Percentiles rank a stretch among this genome's conserved stretches.
Conservation (phyloP, 2,329 filamentous ascomycete species). For the Huntiella omanensis region DNA sequence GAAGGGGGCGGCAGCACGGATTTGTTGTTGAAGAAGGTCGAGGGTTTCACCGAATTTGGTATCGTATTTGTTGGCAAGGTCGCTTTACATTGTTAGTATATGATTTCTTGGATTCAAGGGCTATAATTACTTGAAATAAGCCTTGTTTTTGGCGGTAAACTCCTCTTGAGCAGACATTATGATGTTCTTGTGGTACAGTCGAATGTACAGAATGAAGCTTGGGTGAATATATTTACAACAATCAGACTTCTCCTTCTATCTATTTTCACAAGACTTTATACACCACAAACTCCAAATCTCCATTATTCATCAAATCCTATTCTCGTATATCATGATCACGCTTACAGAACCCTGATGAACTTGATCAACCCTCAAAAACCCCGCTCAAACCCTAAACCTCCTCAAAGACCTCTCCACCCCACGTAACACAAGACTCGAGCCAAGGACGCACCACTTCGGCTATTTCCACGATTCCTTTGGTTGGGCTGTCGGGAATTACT, state of each 20-base stretch:
- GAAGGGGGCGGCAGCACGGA: conserved; percentile 30
- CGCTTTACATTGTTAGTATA: not conserved
- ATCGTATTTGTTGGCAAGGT: conserved; percentile 5
- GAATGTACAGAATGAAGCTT: not conserved
- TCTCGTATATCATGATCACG: too few relatives aligned
- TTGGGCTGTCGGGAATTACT: too few relatives aligned
- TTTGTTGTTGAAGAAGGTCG: conserved; percentile 14
- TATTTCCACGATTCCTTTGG: too few relatives aligned
- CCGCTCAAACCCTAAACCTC: too few relatives aligned
- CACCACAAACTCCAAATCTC: too few relatives aligned
- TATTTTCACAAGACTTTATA: too few relatives aligned
- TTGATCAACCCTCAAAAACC: too few relatives aligned
- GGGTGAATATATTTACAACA: not conserved
- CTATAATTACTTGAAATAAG: conserved; percentile 6
- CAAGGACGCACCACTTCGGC: too few relatives aligned
- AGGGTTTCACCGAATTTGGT: conserved; percentile 25
- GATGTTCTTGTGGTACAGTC: not conserved
- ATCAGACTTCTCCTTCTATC: not conserved
- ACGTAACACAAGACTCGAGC: too few relatives aligned
- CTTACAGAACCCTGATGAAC: too few relatives aligned
- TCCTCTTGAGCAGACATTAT: not conserved
- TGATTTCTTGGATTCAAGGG: not conserved
- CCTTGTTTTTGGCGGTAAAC: not conserved
- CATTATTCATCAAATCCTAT: too few relatives aligned
- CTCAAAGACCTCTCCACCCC: too few relatives aligned